Conservation (phyloP, 139 green algal species). For the Limnomonas spitsbergensis region DNA sequence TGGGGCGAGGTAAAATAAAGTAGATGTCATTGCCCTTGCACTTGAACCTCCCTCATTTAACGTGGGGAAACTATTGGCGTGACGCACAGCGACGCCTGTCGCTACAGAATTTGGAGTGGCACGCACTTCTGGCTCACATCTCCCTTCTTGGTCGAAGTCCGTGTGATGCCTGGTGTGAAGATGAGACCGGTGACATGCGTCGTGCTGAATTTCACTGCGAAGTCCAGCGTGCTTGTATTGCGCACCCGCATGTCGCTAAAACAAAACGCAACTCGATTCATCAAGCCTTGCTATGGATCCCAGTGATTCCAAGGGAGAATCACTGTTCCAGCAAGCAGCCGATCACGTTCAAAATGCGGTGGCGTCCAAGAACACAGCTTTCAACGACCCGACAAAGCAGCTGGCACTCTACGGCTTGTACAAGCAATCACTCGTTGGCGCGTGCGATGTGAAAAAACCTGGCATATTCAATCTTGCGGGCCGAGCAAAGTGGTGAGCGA, state of each 20-base stretch:
- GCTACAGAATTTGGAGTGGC: too few species aligned
- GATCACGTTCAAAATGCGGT: conserved; percentile 19
- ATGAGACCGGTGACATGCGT: neutral
- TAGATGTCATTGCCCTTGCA: too few species aligned
- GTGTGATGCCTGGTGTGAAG: neutral
- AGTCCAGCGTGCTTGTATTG: neutral
- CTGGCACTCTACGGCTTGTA: neutral
- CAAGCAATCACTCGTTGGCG: neutral
- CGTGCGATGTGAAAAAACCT: neutral
- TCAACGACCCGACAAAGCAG: neutral
- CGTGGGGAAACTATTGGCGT: too few species aligned
- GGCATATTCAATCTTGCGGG: neutral
- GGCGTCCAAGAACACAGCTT: conserved; percentile 11
- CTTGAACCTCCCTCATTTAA: too few species aligned
- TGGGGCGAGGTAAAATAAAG: too few species aligned
- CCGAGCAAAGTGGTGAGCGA: neutral
- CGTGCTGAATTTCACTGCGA: neutral
- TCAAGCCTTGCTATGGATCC: neutral
- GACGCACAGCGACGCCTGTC: too few species aligned
- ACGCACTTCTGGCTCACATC: too few species aligned
- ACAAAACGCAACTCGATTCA: too few species aligned
- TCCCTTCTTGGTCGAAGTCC: neutral
- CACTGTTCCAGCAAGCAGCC: conserved; percentile 9
- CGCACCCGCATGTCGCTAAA: too few species aligned
- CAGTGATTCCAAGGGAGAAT: conserved; percentile 14